Evolutionary conservation across 768 basidiomycete species (phyloP).

Genomic region (Boletus reticulatus): DNA sequence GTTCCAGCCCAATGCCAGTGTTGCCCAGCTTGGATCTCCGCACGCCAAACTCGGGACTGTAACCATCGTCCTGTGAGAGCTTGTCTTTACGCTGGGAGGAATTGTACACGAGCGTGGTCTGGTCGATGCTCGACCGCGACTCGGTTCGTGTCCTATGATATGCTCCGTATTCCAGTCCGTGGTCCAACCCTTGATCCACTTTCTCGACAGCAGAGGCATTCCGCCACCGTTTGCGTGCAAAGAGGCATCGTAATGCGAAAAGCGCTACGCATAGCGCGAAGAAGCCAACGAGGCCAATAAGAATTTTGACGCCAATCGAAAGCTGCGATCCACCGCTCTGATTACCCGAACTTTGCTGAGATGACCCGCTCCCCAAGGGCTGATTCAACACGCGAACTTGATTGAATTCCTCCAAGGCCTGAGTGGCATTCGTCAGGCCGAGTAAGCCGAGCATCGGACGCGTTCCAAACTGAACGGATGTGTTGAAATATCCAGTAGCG

Average conservation of each 20-base stretch:
- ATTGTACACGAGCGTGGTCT: conserved; percentile 37
- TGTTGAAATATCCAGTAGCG: conserved; percentile 44
- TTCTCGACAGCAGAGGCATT: conserved; percentile 10
- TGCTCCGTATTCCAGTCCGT: conserved; percentile 13
- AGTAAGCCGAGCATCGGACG: conserved; percentile 58
- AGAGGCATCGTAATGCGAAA: conserved; percentile 54
- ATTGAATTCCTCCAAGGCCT: conserved; percentile 66
- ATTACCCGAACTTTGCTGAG: conserved; percentile 5
- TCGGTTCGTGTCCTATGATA: conserved; percentile 38
- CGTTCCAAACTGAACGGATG: conserved; percentile 16
- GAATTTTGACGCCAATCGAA: conserved; percentile 59
- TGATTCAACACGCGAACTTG: conserved; percentile 65
- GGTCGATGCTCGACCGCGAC: conserved; percentile 25
- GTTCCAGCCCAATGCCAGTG: conserved; percentile 1
- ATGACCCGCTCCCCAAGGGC: conserved; percentile 39
- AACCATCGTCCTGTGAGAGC: conserved; percentile 9
- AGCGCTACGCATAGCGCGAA: conserved; percentile 52
- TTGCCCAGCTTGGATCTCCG: conserved; percentile 3
- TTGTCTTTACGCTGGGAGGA: conserved; percentile 35
- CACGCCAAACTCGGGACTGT: conserved; percentile 10
- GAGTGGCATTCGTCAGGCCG: conserved; percentile 57
- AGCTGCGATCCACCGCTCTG: conserved; percentile 37
- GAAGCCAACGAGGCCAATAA: conserved; percentile 58
- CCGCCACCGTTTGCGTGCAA: conserved; percentile 39
- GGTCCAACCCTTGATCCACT: conserved; percentile 12